Percentiles rank a stretch among this genome's conserved stretches.
Conservation (phyloP, 129 eudicot species). For the Dittrichia graveolens region DNA sequence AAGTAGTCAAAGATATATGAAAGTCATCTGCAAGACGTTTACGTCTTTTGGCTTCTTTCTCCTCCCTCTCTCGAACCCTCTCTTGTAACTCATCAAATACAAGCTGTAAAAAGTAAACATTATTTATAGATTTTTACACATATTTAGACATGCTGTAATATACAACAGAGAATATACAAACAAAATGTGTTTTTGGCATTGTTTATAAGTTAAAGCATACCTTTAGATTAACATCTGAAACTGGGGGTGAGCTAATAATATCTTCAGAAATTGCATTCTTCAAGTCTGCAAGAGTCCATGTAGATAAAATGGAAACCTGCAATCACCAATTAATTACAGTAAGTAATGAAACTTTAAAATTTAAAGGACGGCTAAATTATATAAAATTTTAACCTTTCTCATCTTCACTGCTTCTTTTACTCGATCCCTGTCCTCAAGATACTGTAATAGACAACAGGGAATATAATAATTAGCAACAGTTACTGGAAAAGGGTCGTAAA, state of each 20-base stretch:
- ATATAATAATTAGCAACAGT: not conserved
- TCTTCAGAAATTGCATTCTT: slow-evolving; percentile 66
- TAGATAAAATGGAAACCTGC: slow-evolving; percentile 61
- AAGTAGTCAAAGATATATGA: slow-evolving; percentile 51
- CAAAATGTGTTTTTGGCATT: not conserved
- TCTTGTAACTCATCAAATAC: slow-evolving; percentile 76
- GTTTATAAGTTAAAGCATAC: slow-evolving; percentile 33
- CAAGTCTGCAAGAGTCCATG: slow-evolving; percentile 79
- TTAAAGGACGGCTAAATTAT: not conserved
- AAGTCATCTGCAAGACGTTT: slow-evolving; percentile 81
- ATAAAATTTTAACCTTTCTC: slow-evolving; percentile 48
- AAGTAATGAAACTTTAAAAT: slow-evolving; percentile 1
- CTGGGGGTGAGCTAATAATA: slow-evolving; percentile 42
- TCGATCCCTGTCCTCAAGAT: slow-evolving; percentile 61
- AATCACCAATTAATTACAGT: slow-evolving; percentile 19
- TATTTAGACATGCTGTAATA: not conserved
- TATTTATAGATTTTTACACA: not conserved
- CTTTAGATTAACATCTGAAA: slow-evolving; percentile 78
- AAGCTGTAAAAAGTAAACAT: slow-evolving; percentile 47
- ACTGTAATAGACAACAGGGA: slow-evolving; percentile 46
- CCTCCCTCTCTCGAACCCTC: slow-evolving; percentile 77
- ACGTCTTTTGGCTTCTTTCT: slow-evolving; percentile 88
- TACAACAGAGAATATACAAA: too few relatives aligned
- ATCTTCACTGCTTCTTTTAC: slow-evolving; percentile 79
- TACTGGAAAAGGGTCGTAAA: not conserved